Evolutionary conservation across 1,139 yeast genomes (phyloP), one percentile per base, ranked within the genome.

Genomic region (Suzukiozyma palmioleophila): DNA sequence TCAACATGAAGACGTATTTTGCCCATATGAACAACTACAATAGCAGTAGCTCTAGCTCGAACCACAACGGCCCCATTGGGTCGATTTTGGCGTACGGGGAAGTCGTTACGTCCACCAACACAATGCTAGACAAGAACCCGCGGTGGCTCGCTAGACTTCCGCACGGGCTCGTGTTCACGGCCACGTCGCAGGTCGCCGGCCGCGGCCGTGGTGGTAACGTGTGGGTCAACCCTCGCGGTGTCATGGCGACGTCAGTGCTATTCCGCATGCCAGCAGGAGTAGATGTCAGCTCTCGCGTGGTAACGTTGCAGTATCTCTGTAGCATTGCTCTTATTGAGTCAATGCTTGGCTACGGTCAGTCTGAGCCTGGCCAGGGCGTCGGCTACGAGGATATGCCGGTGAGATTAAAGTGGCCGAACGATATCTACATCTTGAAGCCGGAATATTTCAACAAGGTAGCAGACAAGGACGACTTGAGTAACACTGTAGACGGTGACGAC

Each of bases 321-420:
- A 81, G 95, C 35, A 64, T 94, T 42, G 97, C 97, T 0, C 73
- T 85, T 41, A 81, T 89, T 10, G 90, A 85, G 54, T 86, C 95
- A 30, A 75, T 92, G 11, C 61, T 77, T 32, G 69, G 77, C 2
- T 81, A 88, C 52, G 75, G 73, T 2, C 81, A 79, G 27, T 39
- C 43, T 1, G 59, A 57, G 5, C 64, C 71, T 2, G 70, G 73
- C 3, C 40, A 46, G 15, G 66, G 69, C 1, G 69, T 70, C 0
- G 89, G 87, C 0, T 85, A 81, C 56, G 81, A 78, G 29, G 82
- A 80, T 39, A 62, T 92, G 51, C 97, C 96, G 0, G 70, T 90
- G 9, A 75, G 79, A 41, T 75, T 94, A 45, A 94, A 94, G 57
- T 94, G 99, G 99, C 99, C 99, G 5, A 94, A 94, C 57, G 99